phyloP scores from a whole-genome alignment of 495 filamentous ascomycete genomes.

The Talaromyces ruber region DNA sequence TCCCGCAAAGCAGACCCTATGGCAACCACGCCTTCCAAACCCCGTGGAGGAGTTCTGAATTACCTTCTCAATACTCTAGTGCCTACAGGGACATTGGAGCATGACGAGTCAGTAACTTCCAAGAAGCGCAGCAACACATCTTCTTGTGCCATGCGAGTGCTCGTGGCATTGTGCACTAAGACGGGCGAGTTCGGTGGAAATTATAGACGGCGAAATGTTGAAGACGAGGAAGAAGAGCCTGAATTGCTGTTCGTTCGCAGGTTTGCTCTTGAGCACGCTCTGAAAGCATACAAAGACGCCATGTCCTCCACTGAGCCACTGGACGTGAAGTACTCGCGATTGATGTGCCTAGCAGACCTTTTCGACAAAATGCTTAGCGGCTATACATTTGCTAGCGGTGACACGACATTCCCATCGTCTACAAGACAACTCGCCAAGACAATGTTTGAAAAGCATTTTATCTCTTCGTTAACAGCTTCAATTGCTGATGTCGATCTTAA shows the following conservation, averaged over 20 bases:
- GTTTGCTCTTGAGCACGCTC: slow-evolving; percentile 87
- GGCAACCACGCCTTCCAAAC: slow-evolving; percentile 83
- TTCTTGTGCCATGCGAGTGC: slow-evolving; percentile 69
- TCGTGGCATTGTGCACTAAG: slow-evolving; percentile 80
- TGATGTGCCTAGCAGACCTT: slow-evolving; percentile 78
- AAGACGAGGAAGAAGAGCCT: slow-evolving; percentile 67
- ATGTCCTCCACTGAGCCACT: slow-evolving; percentile 66
- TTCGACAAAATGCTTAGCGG: slow-evolving; percentile 88
- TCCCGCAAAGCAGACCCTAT: slow-evolving; percentile 79
- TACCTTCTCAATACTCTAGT: slow-evolving; percentile 85
- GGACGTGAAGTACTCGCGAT: slow-evolving; percentile 78
- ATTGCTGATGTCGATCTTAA: slow-evolving; percentile 95
- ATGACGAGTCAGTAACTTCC: slow-evolving; percentile 62
- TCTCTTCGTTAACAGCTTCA: slow-evolving; percentile 76
- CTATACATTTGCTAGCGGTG: slow-evolving; percentile 49
- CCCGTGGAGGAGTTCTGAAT: slow-evolving; percentile 83
- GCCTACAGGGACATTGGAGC: slow-evolving; percentile 64
- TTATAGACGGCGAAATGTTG: slow-evolving; percentile 25
- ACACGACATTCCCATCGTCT: slow-evolving; percentile 37
- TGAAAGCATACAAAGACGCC: slow-evolving; percentile 89
- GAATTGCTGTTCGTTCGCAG: slow-evolving; percentile 87
- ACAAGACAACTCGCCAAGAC: slow-evolving; percentile 72
- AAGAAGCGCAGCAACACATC: slow-evolving; percentile 83
- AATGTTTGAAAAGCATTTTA: slow-evolving; percentile 98
- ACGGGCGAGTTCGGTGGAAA: slow-evolving; percentile 60